Evolutionary conservation across 306 rosid species (phyloP), one percentile per base, ranked within the genome.

Genomic region (Fragaria iinumae): DNA sequence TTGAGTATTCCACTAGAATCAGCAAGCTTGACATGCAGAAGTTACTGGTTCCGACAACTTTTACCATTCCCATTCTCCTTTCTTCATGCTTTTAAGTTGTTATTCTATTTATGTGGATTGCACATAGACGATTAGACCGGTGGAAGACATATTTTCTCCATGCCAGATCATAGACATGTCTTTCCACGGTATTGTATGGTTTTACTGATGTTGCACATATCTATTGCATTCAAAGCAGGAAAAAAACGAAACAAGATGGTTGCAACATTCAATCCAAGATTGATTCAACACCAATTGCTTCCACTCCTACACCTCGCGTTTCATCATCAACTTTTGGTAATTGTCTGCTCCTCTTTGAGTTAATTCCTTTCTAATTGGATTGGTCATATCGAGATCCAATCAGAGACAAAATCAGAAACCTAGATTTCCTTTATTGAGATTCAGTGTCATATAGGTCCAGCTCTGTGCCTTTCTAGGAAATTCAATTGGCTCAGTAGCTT

Each of bases 211-310:
- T 23, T 23, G 9, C 67, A 38, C 10, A 2, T 50, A 47, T 70
- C 76, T 36, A 62, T 67, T 49, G 72, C 68, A 55, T 83, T 59
- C n/a, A 29, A 73, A 83, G 57, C 79, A 90, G 91, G 80, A 74
- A 57, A n/a, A 77, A 66, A 57, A 57, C 34, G 13, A 71, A 45
- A 38, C 27, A 66, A 66, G 70, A 66, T 38, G 48, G 27, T 9
- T 2, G 4, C n/a, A 20, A 38, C 25, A 18, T n/a, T 25, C 48
- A 18, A 17, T 66, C 27, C 5, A 9, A 20, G 48, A 38, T 38
- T 25, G 48, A 66, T 27, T 20, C 8, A 20, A 66, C 48, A 43
- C 70, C 48, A 38, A 66, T 66, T 38, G 49, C 70, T 66, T 38
- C 48, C 27, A 38, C 70, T 38, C 70, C 13, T 65, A 8, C 27